These are phyloP conservation scores for Aspergillus vadensis DNA, from an alignment of 2,329 filamentous ascomycete genomes.

Conservation along the genomic window DNA sequence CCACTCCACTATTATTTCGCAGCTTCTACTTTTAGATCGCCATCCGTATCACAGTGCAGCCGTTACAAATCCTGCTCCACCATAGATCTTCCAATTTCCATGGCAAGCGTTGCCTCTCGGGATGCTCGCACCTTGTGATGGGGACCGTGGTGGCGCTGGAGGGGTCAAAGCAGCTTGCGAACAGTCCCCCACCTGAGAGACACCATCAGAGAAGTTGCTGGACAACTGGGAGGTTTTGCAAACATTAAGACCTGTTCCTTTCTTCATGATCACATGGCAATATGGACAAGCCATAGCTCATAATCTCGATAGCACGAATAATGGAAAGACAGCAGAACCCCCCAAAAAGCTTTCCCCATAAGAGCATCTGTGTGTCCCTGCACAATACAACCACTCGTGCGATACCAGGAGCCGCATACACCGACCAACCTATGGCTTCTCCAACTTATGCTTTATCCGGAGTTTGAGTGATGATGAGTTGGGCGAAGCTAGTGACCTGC, in stretches of 20 bases:
- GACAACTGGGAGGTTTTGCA: not conserved
- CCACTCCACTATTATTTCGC: not conserved
- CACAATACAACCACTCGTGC: not conserved
- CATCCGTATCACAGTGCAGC: not conserved
- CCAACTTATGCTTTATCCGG: not conserved
- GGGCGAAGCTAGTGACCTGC: not conserved
- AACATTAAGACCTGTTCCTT: not conserved
- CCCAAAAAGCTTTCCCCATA: not conserved
- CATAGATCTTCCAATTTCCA: not conserved
- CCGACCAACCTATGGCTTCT: not conserved
- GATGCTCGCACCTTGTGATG: not conserved
- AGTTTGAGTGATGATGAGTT: not conserved
- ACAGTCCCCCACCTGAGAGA: not conserved
- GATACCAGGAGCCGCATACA: not conserved
- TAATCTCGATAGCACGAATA: not conserved
- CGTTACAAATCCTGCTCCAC: not conserved
- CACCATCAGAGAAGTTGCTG: not conserved
- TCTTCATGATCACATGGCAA: not conserved
- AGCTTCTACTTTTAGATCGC: not conserved
- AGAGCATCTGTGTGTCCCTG: not conserved
- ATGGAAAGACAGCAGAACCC: not conserved
- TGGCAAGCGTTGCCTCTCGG: not conserved
- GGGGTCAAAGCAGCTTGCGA: slow-evolving; percentile 10
- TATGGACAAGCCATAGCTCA: not conserved
- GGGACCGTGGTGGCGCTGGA: slow-evolving; percentile 19